Evolutionary conservation across 2,329 filamentous ascomycete genomes (phyloP).

Genomic region (Alternaria consortialis): DNA sequence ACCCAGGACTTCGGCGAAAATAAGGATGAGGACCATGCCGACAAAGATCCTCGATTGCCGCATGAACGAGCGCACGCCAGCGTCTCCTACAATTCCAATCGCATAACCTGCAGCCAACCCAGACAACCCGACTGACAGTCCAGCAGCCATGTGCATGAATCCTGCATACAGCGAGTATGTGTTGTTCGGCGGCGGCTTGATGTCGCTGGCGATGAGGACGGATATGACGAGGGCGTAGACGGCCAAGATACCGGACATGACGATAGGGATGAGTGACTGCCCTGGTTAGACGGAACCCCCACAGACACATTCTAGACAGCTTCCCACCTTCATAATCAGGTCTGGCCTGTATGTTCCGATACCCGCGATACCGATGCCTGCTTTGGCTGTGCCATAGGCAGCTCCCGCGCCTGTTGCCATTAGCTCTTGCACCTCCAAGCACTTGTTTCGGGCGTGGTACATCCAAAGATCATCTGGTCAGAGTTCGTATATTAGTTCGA

Average conservation of each 20-base stretch:
- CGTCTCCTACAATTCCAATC: slow-evolving; percentile 94
- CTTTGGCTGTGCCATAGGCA: slow-evolving; percentile 87
- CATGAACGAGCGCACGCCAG: slow-evolving; percentile 93
- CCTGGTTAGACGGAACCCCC: slow-evolving; percentile 30
- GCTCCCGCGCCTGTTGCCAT: slow-evolving; percentile 69
- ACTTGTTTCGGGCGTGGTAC: slow-evolving; percentile 60
- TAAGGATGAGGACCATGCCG: slow-evolving; percentile 97
- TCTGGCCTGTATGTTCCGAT: slow-evolving; percentile 86
- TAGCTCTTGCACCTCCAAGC: slow-evolving; percentile 24
- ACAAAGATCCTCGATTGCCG: slow-evolving; percentile 95
- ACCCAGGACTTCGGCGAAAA: slow-evolving; percentile 97
- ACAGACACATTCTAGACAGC: background rate
- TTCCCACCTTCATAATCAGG: slow-evolving; percentile 84
- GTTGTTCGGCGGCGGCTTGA: slow-evolving; percentile 72
- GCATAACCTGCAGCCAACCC: slow-evolving; percentile 62
- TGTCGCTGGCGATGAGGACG: slow-evolving; percentile 91
- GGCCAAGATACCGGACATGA: slow-evolving; percentile 99
- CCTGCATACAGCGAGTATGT: slow-evolving; percentile 88
- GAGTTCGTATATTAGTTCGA: slow-evolving; percentile 34
- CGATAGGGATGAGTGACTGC: slow-evolving; percentile 83
- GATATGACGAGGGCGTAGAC: slow-evolving; percentile 98
- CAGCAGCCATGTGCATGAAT: slow-evolving; percentile 92
- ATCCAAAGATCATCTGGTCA: slow-evolving; percentile 77
- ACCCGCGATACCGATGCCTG: slow-evolving; percentile 85
- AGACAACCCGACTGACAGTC: slow-evolving; percentile 73